Percentiles rank a stretch among this genome's conserved stretches.
phyloP scores from a whole-genome alignment of 768 basidiomycete genomes.

The Lactarius tabidus region DNA sequence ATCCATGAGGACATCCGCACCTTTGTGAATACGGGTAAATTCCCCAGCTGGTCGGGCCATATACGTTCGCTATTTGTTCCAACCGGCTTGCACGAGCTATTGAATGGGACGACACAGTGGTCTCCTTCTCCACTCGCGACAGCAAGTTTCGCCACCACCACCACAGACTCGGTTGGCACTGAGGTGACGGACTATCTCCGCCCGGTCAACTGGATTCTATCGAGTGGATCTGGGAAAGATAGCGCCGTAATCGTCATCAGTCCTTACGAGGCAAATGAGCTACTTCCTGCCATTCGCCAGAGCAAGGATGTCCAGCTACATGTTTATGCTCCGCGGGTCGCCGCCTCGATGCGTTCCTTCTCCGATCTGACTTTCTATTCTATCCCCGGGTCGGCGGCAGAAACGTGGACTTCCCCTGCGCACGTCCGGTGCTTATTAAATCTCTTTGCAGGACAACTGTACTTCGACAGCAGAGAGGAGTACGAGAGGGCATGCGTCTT shows the following conservation, averaged over 20 bases:
- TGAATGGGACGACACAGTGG: neutral
- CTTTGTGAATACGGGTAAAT: constrained; percentile 11
- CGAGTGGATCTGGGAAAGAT: constrained; percentile 11
- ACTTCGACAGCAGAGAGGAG: constrained; percentile 17
- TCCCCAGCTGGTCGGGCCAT: neutral
- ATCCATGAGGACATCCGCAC: constrained; percentile 4
- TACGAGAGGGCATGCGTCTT: constrained; percentile 16
- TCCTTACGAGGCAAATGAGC: constrained; percentile 18
- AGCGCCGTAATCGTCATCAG: constrained; percentile 11
- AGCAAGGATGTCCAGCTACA: constrained; percentile 16
- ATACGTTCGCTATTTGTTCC: constrained; percentile 7
- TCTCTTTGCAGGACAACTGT: constrained; percentile 21
- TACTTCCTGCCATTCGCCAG: constrained; percentile 16
- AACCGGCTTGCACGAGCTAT: neutral
- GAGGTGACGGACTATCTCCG: constrained; percentile 16
- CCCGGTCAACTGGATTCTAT: constrained; percentile 18
- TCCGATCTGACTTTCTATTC: constrained; percentile 10
- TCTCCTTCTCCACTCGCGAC: constrained; percentile 15
- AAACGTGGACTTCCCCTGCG: neutral
- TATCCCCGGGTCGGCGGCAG: neutral
- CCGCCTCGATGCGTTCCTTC: constrained; percentile 13
- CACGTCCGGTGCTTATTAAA: constrained; percentile 11
- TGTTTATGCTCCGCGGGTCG: constrained; percentile 13
- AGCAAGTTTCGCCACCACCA: constrained; percentile 11
- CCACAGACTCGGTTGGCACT: neutral